Evolutionary conservation across 257 asterid species (phyloP).

Genomic region (Solanum microdontum): DNA sequence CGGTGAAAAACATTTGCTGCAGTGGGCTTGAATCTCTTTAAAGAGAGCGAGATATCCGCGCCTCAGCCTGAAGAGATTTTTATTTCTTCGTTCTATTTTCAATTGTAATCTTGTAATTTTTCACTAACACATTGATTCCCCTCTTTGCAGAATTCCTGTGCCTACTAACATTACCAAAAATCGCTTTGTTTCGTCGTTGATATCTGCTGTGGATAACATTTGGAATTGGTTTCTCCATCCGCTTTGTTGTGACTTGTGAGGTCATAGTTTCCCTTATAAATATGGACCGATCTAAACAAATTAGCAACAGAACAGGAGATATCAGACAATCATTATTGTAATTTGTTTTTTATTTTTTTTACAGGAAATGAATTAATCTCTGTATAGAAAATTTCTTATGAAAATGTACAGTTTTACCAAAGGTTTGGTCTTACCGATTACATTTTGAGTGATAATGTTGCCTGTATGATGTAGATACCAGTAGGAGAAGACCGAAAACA

Average conservation of each 20-base stretch:
- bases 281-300: not conserved
- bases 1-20: too few relatives aligned
- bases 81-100: too few relatives aligned
- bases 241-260: not conserved
- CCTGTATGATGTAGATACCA: not conserved
- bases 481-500: not conserved
- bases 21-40: too few relatives aligned
- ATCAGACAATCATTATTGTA: not conserved
- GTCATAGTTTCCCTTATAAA: not conserved
- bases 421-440: not conserved
- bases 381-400: not conserved
- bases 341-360: not conserved
- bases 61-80: too few relatives aligned
- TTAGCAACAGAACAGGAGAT: not conserved
- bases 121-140: conserved; percentile 8
- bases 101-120: too few relatives aligned
- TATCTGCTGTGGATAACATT: not conserved
- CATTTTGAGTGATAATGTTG: not conserved
- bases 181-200: not conserved
- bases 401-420: not conserved
- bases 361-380: not conserved
- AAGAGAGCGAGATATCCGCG: too few relatives aligned
- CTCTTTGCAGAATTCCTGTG: conserved; percentile 1
- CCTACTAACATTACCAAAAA: not conserved
- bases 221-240: not conserved